Evolutionary conservation across 139 green algal species (phyloP).

Genomic region (Chlorella sorokiniana): DNA sequence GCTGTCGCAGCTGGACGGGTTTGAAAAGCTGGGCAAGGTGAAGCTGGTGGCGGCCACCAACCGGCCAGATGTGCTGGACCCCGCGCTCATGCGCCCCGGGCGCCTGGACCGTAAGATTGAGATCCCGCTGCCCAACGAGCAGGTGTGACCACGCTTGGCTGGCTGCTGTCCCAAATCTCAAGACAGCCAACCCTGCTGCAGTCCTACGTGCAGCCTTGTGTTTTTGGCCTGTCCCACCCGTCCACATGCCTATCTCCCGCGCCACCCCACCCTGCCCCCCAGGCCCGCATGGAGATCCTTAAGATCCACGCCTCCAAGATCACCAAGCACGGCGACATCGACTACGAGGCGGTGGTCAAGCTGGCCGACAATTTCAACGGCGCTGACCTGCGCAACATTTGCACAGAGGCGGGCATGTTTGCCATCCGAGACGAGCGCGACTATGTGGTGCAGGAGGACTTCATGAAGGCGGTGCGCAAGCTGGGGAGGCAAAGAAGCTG

Average conservation of each 20-base stretch:
- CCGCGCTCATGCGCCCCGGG: constrained; percentile 94
- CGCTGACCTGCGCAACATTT: constrained; percentile 98
- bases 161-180: neutral
- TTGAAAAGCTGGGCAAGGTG: constrained; percentile 94
- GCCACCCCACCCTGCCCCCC: neutral
- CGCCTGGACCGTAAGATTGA: constrained; percentile 98
- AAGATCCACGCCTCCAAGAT: constrained; percentile 97
- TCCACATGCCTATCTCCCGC: neutral
- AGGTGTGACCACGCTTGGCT: constrained; percentile 67
- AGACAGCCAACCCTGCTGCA: neutral
- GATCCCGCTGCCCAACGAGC: constrained; percentile 99
- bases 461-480: constrained; percentile 99
- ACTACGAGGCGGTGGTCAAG: constrained; percentile 98
- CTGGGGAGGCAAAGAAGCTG: constrained; percentile 98
- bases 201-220: no score
- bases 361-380: constrained; percentile 98
- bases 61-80: constrained; percentile 96
- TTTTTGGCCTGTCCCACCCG: no score
- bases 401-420: constrained; percentile 99
- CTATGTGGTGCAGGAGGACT: constrained; percentile 95
- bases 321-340: constrained; percentile 98
- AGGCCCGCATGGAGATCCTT: constrained; percentile 95
- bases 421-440: constrained; percentile 97
- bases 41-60: constrained; percentile 98
- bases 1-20: constrained; percentile 98